Percentiles rank a stretch among this genome's conserved stretches.
Evolutionary conservation across 75 land plant species (phyloP).

Genomic region (Sequoia sempervirens): DNA sequence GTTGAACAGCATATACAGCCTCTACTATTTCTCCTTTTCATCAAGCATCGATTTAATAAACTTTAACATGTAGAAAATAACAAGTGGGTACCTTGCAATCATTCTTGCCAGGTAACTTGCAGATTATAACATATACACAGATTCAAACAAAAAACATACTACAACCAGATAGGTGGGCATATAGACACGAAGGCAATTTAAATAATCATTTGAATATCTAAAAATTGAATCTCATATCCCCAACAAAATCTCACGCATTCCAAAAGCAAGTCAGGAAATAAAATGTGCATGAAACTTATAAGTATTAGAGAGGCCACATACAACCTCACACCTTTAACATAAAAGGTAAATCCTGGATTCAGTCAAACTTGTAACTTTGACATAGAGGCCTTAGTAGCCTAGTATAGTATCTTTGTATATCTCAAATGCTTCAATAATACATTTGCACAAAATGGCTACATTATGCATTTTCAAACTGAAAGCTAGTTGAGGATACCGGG

Average conservation of each 20-base stretch:
- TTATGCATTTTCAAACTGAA: not conserved
- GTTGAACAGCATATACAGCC: not conserved
- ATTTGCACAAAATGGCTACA: not conserved
- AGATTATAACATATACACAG: not conserved
- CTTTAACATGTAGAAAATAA: too few relatives aligned
- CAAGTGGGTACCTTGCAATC: not conserved
- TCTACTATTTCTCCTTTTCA: not conserved
- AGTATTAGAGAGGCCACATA: not conserved
- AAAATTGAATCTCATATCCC: not conserved
- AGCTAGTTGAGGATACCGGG: not conserved
- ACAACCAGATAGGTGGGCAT: not conserved
- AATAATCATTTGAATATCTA: constrained; percentile 1
- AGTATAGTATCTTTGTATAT: not conserved
- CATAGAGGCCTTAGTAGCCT: not conserved
- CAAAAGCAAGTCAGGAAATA: not conserved
- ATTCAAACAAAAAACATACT: not conserved
- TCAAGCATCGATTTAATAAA: too few relatives aligned
- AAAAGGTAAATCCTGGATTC: not conserved
- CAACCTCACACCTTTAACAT: not conserved
- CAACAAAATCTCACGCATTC: not conserved
- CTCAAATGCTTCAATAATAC: not conserved
- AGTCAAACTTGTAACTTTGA: not conserved
- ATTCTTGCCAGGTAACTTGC: not conserved
- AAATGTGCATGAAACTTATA: not conserved
- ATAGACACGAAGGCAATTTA: not conserved